A percentile compares a stretch with the other conserved stretches of the same genome.
Conservation (phyloP, 116 monocot genomes). For the Phalaenopsis hybrid region DNA sequence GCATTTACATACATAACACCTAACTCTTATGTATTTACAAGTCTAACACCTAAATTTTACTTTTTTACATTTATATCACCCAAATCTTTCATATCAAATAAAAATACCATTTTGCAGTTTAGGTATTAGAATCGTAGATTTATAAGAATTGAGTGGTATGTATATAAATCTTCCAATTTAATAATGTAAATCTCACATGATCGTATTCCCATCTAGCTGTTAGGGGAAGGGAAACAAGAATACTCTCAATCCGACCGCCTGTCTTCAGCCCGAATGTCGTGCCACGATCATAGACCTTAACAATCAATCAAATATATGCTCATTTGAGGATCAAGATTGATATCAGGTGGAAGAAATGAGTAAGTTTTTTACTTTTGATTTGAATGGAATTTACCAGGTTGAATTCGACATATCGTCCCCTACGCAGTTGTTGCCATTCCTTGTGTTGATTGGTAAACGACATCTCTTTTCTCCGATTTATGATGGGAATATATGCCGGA, state of each 20-base stretch:
- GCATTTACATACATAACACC: no score
- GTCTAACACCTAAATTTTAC: no score
- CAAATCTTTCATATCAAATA: no score
- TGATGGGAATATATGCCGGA: constrained; percentile 80
- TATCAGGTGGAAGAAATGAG: not conserved
- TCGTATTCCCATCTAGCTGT: constrained; percentile 97
- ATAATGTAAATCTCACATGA: constrained; percentile 49
- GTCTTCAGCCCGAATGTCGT: constrained; percentile 98
- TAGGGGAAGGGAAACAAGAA: constrained; percentile 91
- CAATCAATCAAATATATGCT: not conserved
- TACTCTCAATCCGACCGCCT: constrained; percentile 94
- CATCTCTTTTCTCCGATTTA: constrained; percentile 74
- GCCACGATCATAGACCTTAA: constrained; percentile 97
- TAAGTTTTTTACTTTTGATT: no score
- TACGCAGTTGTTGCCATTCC: constrained; percentile 88
- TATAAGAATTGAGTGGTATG: no score
- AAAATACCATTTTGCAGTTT: no score
- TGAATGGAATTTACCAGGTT: constrained; percentile 51
- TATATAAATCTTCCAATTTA: no score
- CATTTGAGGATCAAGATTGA: not conserved
- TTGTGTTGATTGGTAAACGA: constrained; percentile 81
- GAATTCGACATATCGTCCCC: constrained; percentile 96
- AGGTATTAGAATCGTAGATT: no score
- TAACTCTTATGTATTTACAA: no score
- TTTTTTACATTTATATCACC: no score